These are phyloP conservation scores for Entophlyctis helioformis DNA, from an alignment of 192 early-diverging fungal genomes.

Conservation along the genomic window DNA sequence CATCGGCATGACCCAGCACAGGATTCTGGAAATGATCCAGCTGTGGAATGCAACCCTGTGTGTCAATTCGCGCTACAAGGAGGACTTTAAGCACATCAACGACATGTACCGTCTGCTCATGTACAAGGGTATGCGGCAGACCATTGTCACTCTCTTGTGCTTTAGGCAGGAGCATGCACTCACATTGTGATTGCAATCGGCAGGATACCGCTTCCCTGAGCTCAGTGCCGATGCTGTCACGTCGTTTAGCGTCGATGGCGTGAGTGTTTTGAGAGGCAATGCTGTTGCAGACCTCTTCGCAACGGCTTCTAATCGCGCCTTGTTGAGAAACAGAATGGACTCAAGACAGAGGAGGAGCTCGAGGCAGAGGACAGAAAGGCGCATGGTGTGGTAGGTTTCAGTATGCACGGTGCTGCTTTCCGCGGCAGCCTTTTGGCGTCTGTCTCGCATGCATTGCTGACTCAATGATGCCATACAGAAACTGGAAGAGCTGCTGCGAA, in stretches of 20 bases:
- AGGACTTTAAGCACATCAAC: constrained; percentile 87
- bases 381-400: constrained; percentile 58
- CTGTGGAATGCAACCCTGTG: constrained; percentile 89
- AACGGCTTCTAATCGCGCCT: too few species aligned
- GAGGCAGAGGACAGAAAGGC: constrained; percentile 85
- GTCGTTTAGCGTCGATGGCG: too few species aligned
- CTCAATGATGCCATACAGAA: constrained; percentile 53
- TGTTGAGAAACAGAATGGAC: too few species aligned
- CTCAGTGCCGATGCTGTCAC: constrained; percentile 43
- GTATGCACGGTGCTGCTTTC: too few species aligned
- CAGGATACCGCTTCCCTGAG: constrained; percentile 67
- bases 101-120: constrained; percentile 86
- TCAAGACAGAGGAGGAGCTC: constrained; percentile 90
- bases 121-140: constrained; percentile 65
- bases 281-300: too few species aligned
- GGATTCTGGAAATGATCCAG: constrained; percentile 85
- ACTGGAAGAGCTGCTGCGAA: constrained; percentile 90
- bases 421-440: too few species aligned
- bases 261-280: too few species aligned
- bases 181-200: background rate
- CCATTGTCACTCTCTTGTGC: background rate
- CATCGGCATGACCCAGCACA: constrained; percentile 58
- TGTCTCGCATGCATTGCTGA: too few species aligned
- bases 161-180: background rate
- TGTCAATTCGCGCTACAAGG: constrained; percentile 75